These are phyloP conservation scores for Silene coronaria DNA, from an alignment of 179 eudicot species.

Conservation along the genomic window DNA sequence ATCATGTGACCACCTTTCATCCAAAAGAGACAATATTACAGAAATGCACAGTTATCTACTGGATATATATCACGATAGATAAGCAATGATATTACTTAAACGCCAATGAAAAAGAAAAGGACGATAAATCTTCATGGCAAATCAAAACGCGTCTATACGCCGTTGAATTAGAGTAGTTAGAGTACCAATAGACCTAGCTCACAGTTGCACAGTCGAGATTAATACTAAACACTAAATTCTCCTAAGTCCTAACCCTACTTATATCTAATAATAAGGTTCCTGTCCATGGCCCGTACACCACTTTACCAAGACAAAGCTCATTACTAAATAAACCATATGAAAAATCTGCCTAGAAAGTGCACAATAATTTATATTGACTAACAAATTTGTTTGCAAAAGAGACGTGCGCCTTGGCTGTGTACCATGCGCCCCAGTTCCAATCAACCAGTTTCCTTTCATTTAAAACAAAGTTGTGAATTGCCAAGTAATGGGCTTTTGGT, in stretches of 20 bases:
- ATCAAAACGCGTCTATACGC: not conserved
- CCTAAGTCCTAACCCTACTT: not conserved
- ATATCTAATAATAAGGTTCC: no score
- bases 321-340: no score
- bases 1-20: conserved; percentile 35
- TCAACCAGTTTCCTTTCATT: no score
- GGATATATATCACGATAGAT: not conserved
- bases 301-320: no score
- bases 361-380: no score
- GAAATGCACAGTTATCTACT: not conserved
- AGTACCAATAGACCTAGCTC: not conserved
- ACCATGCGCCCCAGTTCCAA: no score
- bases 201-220: not conserved
- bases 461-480: no score
- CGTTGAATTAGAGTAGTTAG: not conserved
- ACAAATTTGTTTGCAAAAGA: no score
- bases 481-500: no score
- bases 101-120: not conserved
- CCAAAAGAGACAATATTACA: conserved; percentile 12
- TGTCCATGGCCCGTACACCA: no score
- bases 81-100: not conserved
- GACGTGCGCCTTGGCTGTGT: no score
- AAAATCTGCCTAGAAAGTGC: no score
- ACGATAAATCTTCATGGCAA: not conserved
- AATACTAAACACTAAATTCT: not conserved